Conservation (phyloP, 2,329 filamentous ascomycete genomes). For the Epichloe sibirici region DNA sequence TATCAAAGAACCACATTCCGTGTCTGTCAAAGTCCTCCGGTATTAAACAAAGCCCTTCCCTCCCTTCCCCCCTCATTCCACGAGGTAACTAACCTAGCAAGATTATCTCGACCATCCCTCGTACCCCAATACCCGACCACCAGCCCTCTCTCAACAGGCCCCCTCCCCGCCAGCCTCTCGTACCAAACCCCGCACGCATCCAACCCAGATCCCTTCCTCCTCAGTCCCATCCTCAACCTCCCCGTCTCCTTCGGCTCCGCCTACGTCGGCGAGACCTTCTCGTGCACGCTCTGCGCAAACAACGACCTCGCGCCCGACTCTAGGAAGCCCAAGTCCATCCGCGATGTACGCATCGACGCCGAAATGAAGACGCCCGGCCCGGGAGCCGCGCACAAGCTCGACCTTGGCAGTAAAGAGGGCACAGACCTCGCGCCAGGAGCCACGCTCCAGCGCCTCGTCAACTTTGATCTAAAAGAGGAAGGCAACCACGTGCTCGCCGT, state of each 20-base stretch:
- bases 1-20: slow-evolving; percentile 63
- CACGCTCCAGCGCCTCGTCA: slow-evolving; percentile 70
- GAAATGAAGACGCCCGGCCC: slow-evolving; percentile 85
- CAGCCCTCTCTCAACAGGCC: slow-evolving; percentile 31
- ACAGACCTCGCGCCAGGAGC: slow-evolving; percentile 46
- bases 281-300: slow-evolving; percentile 91
- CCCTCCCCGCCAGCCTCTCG: slow-evolving; percentile 56
- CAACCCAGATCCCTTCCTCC: slow-evolving; percentile 43
- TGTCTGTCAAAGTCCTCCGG: slow-evolving; percentile 67
- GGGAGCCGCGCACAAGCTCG: slow-evolving; percentile 47
- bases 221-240: slow-evolving; percentile 61
- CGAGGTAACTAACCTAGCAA: slow-evolving; percentile 20
- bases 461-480: slow-evolving; percentile 85
- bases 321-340: slow-evolving; percentile 42
- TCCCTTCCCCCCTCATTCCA: not conserved
- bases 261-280: slow-evolving; percentile 91
- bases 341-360: slow-evolving; percentile 70
- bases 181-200: slow-evolving; percentile 39
- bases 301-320: slow-evolving; percentile 45
- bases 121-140: slow-evolving; percentile 57
- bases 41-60: slow-evolving; percentile 17
- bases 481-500: slow-evolving; percentile 89
- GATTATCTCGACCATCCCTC: slow-evolving; percentile 71
- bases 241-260: slow-evolving; percentile 87
- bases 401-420: slow-evolving; percentile 29